Percentiles rank a stretch among this genome's conserved stretches.
These are phyloP conservation scores for Escovopsis sp. DNA, from an alignment of 2,329 filamentous ascomycete genomes.

Conservation along the genomic window DNA sequence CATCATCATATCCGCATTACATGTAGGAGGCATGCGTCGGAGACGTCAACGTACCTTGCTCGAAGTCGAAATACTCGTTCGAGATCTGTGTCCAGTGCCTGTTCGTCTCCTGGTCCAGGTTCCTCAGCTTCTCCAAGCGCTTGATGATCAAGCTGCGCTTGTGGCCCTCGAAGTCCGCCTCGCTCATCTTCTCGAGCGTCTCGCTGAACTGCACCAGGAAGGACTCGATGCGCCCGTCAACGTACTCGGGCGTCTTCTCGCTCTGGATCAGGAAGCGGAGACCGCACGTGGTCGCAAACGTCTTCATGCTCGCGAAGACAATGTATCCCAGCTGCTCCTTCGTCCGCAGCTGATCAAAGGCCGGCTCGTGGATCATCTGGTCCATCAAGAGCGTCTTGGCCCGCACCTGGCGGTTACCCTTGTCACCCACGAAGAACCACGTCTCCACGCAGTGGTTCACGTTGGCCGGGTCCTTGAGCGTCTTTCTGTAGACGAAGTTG, in stretches of 20 bases:
- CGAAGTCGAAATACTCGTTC: constrained; percentile 79
- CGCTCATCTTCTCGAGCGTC: constrained; percentile 58
- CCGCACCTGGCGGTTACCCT: constrained; percentile 51
- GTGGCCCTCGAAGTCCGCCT: constrained; percentile 76
- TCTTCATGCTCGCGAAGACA: constrained; percentile 67
- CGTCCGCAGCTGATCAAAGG: constrained; percentile 86
- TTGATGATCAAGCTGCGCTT: constrained; percentile 81
- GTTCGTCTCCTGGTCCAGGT: constrained; percentile 68
- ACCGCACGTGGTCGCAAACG: constrained; percentile 62
- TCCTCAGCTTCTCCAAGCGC: constrained; percentile 81
- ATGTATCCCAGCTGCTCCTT: constrained; percentile 97
- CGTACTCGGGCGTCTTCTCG: constrained; percentile 67
- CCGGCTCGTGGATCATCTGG: constrained; percentile 84
- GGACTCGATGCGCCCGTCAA: constrained; percentile 74
- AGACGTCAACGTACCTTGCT: constrained; percentile 52
- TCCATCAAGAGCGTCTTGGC: constrained; percentile 70
- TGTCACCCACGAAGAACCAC: constrained; percentile 54
- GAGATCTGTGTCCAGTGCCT: constrained; percentile 77
- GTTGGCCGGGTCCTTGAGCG: constrained; percentile 72
- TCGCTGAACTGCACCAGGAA: constrained; percentile 58
- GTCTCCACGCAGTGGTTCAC: constrained; percentile 80
- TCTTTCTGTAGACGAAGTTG: constrained; percentile 71
- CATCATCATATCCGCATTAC: background rate
- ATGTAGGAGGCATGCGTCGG: background rate
- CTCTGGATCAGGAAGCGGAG: constrained; percentile 90